Conservation (phyloP, 2,329 filamentous ascomycete genomes). For the Sporothrix mexicana region DNA sequence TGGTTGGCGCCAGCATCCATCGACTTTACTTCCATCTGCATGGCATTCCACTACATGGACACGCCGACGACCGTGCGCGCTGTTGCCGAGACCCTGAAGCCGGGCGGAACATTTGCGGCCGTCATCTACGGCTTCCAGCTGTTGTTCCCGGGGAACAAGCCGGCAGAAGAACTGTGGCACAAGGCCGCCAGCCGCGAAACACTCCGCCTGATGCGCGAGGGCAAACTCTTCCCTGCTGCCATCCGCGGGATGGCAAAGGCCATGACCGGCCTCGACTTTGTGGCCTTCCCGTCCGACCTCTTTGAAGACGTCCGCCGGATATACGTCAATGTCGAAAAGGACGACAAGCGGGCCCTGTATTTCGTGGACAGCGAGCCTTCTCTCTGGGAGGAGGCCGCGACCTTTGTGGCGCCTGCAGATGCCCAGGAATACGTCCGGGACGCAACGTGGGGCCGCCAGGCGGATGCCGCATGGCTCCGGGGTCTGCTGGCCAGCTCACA, state of each 20-base stretch:
- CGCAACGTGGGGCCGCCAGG: slow-evolving; percentile 35
- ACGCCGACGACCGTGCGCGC: slow-evolving; percentile 33
- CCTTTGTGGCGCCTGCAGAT: slow-evolving; percentile 26
- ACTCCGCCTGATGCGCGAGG: slow-evolving; percentile 35
- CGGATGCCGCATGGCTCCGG: slow-evolving; percentile 37
- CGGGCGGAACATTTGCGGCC: slow-evolving; percentile 36
- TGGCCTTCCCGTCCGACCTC: slow-evolving; percentile 34
- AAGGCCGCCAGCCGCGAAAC: slow-evolving; percentile 34
- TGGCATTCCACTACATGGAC: slow-evolving; percentile 40
- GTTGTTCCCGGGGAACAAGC: slow-evolving; percentile 34
- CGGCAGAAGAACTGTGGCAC: slow-evolving; percentile 36
- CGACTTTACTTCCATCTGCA: slow-evolving; percentile 37
- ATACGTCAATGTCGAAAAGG: slow-evolving; percentile 30
- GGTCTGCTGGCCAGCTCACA: slow-evolving; percentile 38
- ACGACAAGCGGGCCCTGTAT: slow-evolving; percentile 30
- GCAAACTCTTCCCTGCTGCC: slow-evolving; percentile 37
- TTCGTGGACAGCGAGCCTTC: slow-evolving; percentile 36
- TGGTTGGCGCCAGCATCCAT: slow-evolving; percentile 33
- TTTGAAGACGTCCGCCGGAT: slow-evolving; percentile 35
- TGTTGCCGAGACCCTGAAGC: slow-evolving; percentile 34
- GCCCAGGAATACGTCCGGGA: slow-evolving; percentile 24
- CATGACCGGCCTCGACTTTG: slow-evolving; percentile 37
- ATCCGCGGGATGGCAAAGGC: slow-evolving; percentile 35
- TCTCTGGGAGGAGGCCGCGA: slow-evolving; percentile 31
- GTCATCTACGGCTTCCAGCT: slow-evolving; percentile 38